phyloP scores from a whole-genome alignment of 148 eudicot species.

The Euryodendron excelsum region DNA sequence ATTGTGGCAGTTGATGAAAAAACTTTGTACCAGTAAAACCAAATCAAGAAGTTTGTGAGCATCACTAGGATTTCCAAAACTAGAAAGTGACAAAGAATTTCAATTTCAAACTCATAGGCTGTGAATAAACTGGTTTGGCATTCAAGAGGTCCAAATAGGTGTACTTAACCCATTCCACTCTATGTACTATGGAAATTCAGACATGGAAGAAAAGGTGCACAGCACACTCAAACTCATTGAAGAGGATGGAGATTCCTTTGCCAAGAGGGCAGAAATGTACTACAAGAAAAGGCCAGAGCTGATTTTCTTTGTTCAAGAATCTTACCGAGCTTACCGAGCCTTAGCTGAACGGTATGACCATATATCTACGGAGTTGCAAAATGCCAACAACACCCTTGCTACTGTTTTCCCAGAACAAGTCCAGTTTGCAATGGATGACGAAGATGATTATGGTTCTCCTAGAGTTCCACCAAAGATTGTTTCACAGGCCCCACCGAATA shows the following conservation, averaged over 20 bases:
- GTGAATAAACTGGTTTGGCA: too few species aligned
- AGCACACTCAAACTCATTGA: constrained; percentile 64
- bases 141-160: neutral
- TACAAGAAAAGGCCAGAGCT: constrained; percentile 85
- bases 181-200: constrained; percentile 37
- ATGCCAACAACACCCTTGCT: constrained; percentile 85
- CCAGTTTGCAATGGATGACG: constrained; percentile 65
- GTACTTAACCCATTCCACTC: neutral
- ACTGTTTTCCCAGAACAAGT: constrained; percentile 83
- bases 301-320: constrained; percentile 71
- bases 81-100: too few species aligned
- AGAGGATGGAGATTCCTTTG: constrained; percentile 95
- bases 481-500: constrained; percentile 21
- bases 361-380: constrained; percentile 82
- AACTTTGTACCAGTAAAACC: too few species aligned
- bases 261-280: constrained; percentile 97
- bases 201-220: constrained; percentile 90
- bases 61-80: too few species aligned
- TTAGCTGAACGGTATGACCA: constrained; percentile 86
- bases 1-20: too few species aligned
- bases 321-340: constrained; percentile 69
- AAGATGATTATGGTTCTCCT: constrained; percentile 50
- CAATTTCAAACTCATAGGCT: too few species aligned
- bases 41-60: too few species aligned
- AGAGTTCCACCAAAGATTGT: constrained; percentile 25